Percentiles rank a stretch among this genome's conserved stretches.
Evolutionary conservation across 208 protist genomes (phyloP).

Genomic region (Trichomonas tenax): DNA sequence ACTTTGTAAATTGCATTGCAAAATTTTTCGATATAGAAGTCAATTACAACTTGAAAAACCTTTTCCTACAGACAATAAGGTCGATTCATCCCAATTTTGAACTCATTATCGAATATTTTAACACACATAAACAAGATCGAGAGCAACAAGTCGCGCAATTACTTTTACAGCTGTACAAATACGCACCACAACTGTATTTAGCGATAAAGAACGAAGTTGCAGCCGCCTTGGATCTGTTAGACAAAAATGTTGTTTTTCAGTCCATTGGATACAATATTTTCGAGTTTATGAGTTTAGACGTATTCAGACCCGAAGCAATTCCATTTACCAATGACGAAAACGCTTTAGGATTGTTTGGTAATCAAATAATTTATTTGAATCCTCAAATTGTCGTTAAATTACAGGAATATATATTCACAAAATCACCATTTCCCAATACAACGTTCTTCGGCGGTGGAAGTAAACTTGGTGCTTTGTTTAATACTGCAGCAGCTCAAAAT

Average conservation of each 20-base stretch:
- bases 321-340: background rate
- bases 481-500: background rate
- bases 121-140: background rate
- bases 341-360: background rate
- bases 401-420: background rate
- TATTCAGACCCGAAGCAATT: background rate
- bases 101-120: background rate
- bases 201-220: background rate
- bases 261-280: background rate
- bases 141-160: background rate
- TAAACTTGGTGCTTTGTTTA: background rate
- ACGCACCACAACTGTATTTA: background rate
- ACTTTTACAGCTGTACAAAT: background rate
- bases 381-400: background rate
- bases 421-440: background rate
- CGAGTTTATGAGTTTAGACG: background rate
- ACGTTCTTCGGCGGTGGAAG: background rate
- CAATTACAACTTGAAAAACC: background rate
- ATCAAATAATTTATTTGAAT: background rate
- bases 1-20: background rate
- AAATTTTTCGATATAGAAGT: background rate
- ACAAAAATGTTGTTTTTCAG: background rate
- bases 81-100: background rate
- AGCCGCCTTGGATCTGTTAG: background rate
- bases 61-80: background rate